phyloP scores from a whole-genome alignment of 768 basidiomycete species.

The Tephrocybe sp. region DNA sequence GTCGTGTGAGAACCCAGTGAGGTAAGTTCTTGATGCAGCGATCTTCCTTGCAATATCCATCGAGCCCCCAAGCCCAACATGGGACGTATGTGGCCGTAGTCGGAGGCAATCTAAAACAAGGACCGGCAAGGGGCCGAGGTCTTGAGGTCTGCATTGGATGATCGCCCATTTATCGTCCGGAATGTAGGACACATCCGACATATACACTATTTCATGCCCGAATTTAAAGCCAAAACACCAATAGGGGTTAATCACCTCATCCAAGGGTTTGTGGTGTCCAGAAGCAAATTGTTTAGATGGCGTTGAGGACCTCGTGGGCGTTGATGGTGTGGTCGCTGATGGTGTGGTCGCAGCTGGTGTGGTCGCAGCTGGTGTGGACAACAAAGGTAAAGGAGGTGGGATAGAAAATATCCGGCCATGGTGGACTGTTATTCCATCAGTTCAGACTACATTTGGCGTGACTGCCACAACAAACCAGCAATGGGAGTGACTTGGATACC shows the following conservation, averaged over 20 bases:
- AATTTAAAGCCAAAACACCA: slow-evolving; percentile 69
- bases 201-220: slow-evolving; percentile 65
- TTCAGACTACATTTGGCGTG: background rate
- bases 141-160: slow-evolving; percentile 26
- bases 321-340: slow-evolving; percentile 32
- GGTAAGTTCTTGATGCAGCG: slow-evolving; percentile 60
- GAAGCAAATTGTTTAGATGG: slow-evolving; percentile 20
- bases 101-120: slow-evolving; percentile 78
- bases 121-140: slow-evolving; percentile 39
- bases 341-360: slow-evolving; percentile 35
- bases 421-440: slow-evolving; percentile 47
- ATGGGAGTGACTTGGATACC: slow-evolving; percentile 66
- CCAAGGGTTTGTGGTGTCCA: slow-evolving; percentile 11
- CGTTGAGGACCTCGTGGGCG: slow-evolving; percentile 29
- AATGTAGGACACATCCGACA: slow-evolving; percentile 81
- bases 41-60: slow-evolving; percentile 54
- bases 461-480: slow-evolving; percentile 40
- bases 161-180: slow-evolving; percentile 69
- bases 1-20: slow-evolving; percentile 77
- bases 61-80: slow-evolving; percentile 71
- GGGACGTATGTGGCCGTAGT: slow-evolving; percentile 66
- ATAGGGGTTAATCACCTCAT: slow-evolving; percentile 50
- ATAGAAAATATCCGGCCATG: slow-evolving; percentile 66
- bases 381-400: slow-evolving; percentile 28
- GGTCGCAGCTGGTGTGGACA: slow-evolving; percentile 35